A percentile compares a stretch with the other conserved stretches of the same genome.
These are phyloP conservation scores for Chaetothyriales sp. DNA, from an alignment of 2,329 filamentous ascomycete species.

Conservation along the genomic window DNA sequence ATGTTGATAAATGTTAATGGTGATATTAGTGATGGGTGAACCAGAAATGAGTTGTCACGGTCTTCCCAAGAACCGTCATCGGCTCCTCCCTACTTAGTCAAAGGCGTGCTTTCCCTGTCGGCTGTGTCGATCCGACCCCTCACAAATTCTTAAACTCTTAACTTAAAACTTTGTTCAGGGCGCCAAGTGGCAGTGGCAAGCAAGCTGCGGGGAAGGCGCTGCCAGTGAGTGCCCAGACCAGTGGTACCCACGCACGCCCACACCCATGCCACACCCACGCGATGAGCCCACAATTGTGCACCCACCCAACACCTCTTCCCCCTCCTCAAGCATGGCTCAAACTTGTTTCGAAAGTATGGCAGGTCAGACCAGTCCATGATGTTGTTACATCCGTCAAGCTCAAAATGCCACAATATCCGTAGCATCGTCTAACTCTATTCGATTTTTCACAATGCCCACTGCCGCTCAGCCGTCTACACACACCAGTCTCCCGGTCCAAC, in stretches of 20 bases:
- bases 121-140: neutral
- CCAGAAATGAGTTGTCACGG: too few species aligned
- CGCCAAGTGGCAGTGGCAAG: neutral
- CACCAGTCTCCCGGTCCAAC: neutral
- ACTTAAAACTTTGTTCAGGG: neutral
- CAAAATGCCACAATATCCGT: neutral
- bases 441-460: neutral
- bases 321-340: too few species aligned
- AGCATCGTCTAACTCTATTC: neutral
- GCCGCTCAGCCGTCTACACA: neutral
- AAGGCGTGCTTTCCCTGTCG: neutral
- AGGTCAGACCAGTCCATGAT: too few species aligned
- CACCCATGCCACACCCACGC: too few species aligned
- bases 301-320: too few species aligned
- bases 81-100: neutral
- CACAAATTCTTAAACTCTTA: neutral
- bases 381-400: too few species aligned
- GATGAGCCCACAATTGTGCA: too few species aligned
- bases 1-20: neutral
- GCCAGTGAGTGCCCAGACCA: too few species aligned
- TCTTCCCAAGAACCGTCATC: neutral
- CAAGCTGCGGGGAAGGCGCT: too few species aligned
- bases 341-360: too few species aligned
- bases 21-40: neutral
- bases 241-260: too few species aligned